Conservation (phyloP, 352 stramenopile species). For the Phytophthora multivora region DNA sequence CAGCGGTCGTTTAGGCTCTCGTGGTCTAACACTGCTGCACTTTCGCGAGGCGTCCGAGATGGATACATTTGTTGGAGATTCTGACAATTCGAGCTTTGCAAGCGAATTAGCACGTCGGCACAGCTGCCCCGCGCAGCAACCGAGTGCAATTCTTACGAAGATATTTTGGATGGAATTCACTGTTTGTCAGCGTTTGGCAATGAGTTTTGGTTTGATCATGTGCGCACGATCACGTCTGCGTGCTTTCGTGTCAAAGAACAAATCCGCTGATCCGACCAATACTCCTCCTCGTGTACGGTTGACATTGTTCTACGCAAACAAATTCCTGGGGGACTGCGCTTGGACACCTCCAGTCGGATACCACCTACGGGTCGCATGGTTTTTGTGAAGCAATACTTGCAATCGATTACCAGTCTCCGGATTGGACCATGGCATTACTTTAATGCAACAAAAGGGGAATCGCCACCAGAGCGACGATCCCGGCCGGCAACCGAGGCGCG, state of each 20-base stretch:
- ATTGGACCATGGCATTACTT: constrained; percentile 1
- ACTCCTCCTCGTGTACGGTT: neutral
- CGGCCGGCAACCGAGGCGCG: neutral
- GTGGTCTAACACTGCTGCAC: neutral
- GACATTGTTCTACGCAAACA: neutral
- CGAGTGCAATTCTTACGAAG: neutral
- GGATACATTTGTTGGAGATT: neutral
- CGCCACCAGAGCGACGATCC: neutral
- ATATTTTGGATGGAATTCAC: constrained; percentile 1
- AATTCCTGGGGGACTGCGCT: neutral
- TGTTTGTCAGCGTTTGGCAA: neutral
- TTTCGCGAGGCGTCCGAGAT: neutral
- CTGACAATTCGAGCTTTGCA: neutral
- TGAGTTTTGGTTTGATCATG: constrained; percentile 11
- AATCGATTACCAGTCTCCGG: constrained; percentile 1
- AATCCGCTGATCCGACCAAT: neutral
- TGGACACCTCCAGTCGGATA: neutral
- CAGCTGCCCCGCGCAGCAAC: neutral
- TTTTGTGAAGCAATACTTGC: constrained; percentile 8
- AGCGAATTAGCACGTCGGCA: neutral
- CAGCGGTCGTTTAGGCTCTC: too few species aligned
- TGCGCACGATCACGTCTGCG: constrained; percentile 7
- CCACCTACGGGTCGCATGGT: neutral
- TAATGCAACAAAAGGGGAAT: neutral
- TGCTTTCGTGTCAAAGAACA: constrained; percentile 5